These are phyloP conservation scores for Solanum ossicruentum DNA, from an alignment of 257 asterid genomes.

Conservation along the genomic window DNA sequence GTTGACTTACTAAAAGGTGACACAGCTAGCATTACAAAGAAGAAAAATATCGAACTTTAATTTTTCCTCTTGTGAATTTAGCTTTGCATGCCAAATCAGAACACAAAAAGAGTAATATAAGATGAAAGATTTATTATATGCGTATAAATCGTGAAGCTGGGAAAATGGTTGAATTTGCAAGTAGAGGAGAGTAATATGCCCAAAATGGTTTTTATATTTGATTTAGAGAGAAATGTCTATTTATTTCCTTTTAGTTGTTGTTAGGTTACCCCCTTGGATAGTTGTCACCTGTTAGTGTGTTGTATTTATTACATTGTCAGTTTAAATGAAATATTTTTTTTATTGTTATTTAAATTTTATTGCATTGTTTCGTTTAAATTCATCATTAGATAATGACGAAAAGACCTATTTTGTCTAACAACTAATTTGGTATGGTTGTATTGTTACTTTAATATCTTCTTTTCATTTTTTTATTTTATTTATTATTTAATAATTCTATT, in stretches of 20 bases:
- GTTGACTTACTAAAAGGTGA: constrained; percentile 33
- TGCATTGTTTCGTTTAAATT: too few species aligned
- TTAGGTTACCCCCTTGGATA: too few species aligned
- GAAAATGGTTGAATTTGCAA: background rate
- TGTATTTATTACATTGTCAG: too few species aligned
- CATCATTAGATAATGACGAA: too few species aligned
- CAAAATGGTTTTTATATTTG: background rate
- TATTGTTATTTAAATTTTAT: too few species aligned
- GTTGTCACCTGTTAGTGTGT: too few species aligned
- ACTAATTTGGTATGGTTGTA: too few species aligned
- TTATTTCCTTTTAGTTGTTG: background rate
- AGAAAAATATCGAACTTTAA: background rate
- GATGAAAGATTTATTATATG: background rate
- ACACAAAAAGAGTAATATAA: background rate
- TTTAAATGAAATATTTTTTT: too few species aligned
- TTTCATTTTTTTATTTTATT: too few species aligned
- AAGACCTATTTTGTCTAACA: too few species aligned
- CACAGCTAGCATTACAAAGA: constrained; percentile 49
- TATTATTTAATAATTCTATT: too few species aligned
- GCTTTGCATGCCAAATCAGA: background rate
- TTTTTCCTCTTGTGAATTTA: background rate
- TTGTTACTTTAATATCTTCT: too few species aligned
- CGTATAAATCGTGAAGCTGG: background rate
- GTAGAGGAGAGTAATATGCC: background rate
- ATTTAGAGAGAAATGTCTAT: background rate